Percentiles rank a stretch among this genome's conserved stretches.
phyloP scores from a whole-genome alignment of 2,329 filamentous ascomycete genomes.

The Sporothrix pseudoabietina region DNA sequence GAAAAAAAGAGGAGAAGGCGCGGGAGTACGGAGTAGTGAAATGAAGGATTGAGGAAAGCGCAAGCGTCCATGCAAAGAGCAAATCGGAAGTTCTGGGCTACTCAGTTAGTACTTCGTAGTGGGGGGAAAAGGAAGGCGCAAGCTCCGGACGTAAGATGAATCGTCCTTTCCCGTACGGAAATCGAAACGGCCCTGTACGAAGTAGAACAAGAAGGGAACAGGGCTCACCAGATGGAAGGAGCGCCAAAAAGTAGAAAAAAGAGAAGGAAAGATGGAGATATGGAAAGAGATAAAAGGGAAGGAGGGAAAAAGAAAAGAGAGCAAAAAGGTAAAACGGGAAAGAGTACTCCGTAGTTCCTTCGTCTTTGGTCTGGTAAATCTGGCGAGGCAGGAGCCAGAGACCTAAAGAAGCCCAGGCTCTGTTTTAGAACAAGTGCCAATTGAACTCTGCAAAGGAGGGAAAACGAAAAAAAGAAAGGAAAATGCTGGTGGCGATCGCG shows the following conservation, averaged over 20 bases:
- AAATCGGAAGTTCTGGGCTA: not conserved
- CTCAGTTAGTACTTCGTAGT: not conserved
- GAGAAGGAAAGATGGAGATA: not conserved
- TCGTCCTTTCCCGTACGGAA: too few species aligned
- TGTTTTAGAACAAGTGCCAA: not conserved
- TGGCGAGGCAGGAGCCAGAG: not conserved
- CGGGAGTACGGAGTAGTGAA: not conserved
- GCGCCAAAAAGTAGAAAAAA: not conserved
- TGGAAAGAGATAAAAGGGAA: not conserved
- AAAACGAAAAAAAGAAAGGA: not conserved
- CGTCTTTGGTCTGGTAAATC: not conserved
- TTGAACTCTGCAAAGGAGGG: not conserved
- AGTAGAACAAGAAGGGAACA: not conserved
- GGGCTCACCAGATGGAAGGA: not conserved
- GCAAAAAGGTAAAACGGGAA: not conserved
- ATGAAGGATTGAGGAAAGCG: not conserved
- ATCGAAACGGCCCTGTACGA: too few species aligned
- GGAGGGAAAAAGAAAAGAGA: not conserved
- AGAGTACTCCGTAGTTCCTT: not conserved
- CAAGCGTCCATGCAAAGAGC: not conserved
- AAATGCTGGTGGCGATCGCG: constrained; percentile 4
- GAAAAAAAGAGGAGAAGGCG: not conserved
- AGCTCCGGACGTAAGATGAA: not conserved
- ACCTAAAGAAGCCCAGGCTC: not conserved
- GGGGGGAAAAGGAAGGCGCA: not conserved